Base-by-base conservation (phyloP, 306 rosid genomes). In the Cicer arietinum region DNA sequence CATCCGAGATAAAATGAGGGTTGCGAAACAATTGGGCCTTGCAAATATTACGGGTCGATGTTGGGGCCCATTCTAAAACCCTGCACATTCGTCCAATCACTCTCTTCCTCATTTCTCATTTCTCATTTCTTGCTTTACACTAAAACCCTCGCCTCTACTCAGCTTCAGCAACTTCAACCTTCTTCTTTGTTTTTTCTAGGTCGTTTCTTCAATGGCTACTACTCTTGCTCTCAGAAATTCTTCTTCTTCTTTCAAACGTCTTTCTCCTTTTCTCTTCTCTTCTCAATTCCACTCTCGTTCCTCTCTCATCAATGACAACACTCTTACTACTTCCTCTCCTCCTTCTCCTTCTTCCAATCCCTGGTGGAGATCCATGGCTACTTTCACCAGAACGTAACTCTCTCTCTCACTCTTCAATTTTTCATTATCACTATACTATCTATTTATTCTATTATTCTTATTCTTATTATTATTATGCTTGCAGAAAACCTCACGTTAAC, bases 341-440 rank as follows among this genome's bases (percentile, higher is more conserved):
- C 7, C 75, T 3, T 8, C 46, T 35, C 80, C 77, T 46, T 57
- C 75, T 66, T 80, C 86, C 66, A 69, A 41, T 68, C 89, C 90
- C 0, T 94, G 90, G 90, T 79, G 85, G 85, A 82, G 85, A 82
- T 82, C 85, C 71, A 82, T 82, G 85, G 85, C 85, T 59, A 82
- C 85, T 30, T 82, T 82, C 82, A 71, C 79, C 25, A 72, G 82
- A 82, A 82, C 85, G 79, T 81, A 76, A 62, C 70, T 69, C 42
- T 37, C 62, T 4, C 41, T 60, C 10, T 39, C 37, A 4, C 35
- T n/a, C 14, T 60, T 56, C 10, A 11, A 10, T 13, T 22, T 77
- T 76, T 67, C 12, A 0, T 6, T 52, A 70, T 52, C 63, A 0
- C 16, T 1, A 39, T 3, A 16, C 6, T 51, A 3, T 69, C 16